These are phyloP conservation scores for Staphylotrichum longicolle DNA, from an alignment of 495 filamentous ascomycete species.

Conservation along the genomic window DNA sequence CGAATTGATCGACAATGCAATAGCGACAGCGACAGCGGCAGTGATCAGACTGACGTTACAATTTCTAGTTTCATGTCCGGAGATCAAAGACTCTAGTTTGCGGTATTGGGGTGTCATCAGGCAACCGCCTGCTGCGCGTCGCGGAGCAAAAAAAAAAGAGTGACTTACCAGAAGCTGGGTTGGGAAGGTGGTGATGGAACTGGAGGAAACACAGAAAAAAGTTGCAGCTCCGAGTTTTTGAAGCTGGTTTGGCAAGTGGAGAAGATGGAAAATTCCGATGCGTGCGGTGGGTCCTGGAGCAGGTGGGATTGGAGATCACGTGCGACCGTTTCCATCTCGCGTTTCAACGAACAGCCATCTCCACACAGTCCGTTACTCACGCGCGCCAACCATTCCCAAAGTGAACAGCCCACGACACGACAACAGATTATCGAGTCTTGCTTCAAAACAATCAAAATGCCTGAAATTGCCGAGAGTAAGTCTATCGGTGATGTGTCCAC, in stretches of 20 bases:
- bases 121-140: conserved; percentile 24
- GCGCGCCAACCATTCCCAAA: not conserved
- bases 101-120: conserved; percentile 73
- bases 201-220: conserved; percentile 27
- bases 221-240: conserved; percentile 31
- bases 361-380: not conserved
- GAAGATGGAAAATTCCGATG: conserved; percentile 29
- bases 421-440: not conserved
- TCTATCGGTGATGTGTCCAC: not conserved
- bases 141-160: conserved; percentile 13
- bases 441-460: conserved; percentile 51
- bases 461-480: conserved; percentile 73
- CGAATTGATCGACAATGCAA: conserved; percentile 2
- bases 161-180: conserved; percentile 32
- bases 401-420: not conserved
- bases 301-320: conserved; percentile 20
- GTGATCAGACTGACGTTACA: conserved; percentile 99
- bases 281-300: conserved; percentile 12
- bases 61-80: conserved; percentile 83
- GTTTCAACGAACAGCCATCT: conserved; percentile 8
- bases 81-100: conserved; percentile 99
- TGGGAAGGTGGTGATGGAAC: conserved; percentile 21
- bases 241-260: conserved; percentile 31
- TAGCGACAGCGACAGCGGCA: conserved; percentile 25
- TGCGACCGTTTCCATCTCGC: conserved; percentile 28